Evolutionary conservation across 805 yeast species (phyloP).

Genomic region (Ogataea naganishii): DNA sequence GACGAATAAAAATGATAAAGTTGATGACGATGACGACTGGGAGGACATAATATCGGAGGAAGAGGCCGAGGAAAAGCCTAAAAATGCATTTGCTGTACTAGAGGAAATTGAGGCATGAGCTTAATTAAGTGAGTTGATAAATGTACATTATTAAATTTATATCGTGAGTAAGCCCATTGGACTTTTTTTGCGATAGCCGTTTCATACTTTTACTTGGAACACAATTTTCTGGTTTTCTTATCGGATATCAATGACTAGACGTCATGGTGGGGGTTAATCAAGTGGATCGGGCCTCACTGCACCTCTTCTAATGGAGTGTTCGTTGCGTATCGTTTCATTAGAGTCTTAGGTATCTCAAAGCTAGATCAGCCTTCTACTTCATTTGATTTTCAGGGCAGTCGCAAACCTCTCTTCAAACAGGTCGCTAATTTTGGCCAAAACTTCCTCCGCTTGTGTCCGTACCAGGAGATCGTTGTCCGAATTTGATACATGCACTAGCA

Average conservation of each 20-base stretch:
- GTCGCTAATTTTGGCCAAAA: conserved; percentile 23
- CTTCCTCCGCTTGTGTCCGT: conserved; percentile 45
- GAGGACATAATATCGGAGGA: conserved; percentile 15
- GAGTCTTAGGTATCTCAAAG: background rate
- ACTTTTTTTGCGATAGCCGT: background rate
- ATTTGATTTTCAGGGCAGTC: conserved; percentile 5
- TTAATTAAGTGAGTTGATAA: too few relatives aligned
- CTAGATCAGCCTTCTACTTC: conserved; percentile 4
- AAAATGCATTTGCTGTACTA: conserved; percentile 17
- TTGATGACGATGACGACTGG: conserved; percentile 13
- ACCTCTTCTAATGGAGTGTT: too few relatives aligned
- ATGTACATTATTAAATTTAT: too few relatives aligned
- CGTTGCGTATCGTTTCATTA: too few relatives aligned
- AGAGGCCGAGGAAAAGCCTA: conserved; percentile 5
- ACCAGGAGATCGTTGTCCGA: conserved; percentile 51
- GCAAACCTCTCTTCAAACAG: conserved; percentile 10
- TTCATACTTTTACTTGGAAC: background rate
- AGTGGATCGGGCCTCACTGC: too few relatives aligned
- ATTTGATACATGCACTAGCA: conserved; percentile 34
- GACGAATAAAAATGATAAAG: conserved; percentile 8
- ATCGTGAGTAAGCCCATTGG: background rate
- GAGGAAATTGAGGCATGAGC: conserved; percentile 18
- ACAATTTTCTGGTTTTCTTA: background rate
- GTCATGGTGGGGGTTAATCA: too few relatives aligned
- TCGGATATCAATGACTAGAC: too few relatives aligned